Evolutionary conservation across 805 yeast species (phyloP).

Genomic region (Candida insectalens): DNA sequence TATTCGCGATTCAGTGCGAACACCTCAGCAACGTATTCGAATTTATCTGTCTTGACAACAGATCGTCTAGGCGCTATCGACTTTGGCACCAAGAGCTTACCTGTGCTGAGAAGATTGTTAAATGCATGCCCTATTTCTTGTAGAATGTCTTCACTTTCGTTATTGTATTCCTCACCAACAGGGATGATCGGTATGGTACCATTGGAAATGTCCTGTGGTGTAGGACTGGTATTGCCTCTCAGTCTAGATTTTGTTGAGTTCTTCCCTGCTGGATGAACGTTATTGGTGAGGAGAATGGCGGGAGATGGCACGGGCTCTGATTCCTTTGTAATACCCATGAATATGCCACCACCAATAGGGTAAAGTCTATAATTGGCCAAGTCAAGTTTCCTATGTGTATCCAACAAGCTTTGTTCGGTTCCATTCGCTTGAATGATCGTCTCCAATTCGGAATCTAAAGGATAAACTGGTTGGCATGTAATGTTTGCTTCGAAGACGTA

Average conservation of each 20-base stretch:
- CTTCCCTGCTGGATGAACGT: background rate
- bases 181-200: no score
- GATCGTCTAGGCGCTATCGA: background rate
- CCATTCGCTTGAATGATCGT: background rate
- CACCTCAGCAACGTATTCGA: conserved; percentile 5
- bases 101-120: conserved; percentile 1
- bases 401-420: background rate
- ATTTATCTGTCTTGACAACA: conserved; percentile 3
- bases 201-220: background rate
- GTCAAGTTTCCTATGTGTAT: conserved; percentile 1
- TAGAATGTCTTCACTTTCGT: background rate
- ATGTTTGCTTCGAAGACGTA: conserved; percentile 8
- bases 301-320: no score
- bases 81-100: conserved; percentile 2
- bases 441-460: background rate
- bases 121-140: conserved; percentile 6
- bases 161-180: no score
- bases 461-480: conserved; percentile 9
- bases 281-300: conserved; percentile 1
- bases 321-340: background rate
- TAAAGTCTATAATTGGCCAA: background rate
- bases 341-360: conserved; percentile 2
- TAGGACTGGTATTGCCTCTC: background rate
- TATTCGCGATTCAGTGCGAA: conserved; percentile 8
- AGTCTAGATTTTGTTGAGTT: background rate